Evolutionary conservation across 1,284 basidiomycete genomes (phyloP).

Genomic region (Microbotryomycetes sp.): DNA sequence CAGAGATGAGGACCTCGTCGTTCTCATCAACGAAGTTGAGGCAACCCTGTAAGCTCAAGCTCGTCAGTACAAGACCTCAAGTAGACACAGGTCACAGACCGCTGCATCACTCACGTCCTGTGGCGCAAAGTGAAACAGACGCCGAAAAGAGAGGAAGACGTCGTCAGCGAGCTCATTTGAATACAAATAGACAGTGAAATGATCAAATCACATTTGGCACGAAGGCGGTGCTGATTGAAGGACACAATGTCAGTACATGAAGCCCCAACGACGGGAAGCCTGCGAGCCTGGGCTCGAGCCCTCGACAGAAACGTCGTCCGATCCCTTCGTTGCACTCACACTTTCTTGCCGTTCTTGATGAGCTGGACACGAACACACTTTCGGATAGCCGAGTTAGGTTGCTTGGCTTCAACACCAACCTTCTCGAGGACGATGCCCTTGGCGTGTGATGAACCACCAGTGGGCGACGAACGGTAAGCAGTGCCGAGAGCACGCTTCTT

Average conservation of each 20-base stretch:
- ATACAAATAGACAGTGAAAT: no score
- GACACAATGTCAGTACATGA: constrained; percentile 10
- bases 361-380: constrained; percentile 99
- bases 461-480: constrained; percentile 99
- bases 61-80: no score
- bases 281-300: constrained; percentile 38
- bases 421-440: constrained; percentile 99
- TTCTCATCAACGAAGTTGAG: constrained; percentile 89
- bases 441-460: constrained; percentile 98
- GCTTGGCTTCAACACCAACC: constrained; percentile 74
- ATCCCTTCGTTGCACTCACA: no score
- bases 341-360: constrained; percentile 99
- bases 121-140: no score
- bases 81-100: no score
- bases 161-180: no score
- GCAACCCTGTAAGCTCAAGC: constrained; percentile 62
- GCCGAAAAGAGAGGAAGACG: no score
- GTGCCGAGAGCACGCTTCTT: constrained; percentile 99
- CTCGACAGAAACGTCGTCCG: no score
- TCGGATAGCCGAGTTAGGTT: constrained; percentile 99
- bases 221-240: constrained; percentile 32
- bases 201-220: constrained; percentile 68
- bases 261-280: constrained; percentile 65
- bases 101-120: no score
- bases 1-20: constrained; percentile 98